Conservation (phyloP, 2,329 filamentous ascomycete species). For the Claviceps sorghi region DNA sequence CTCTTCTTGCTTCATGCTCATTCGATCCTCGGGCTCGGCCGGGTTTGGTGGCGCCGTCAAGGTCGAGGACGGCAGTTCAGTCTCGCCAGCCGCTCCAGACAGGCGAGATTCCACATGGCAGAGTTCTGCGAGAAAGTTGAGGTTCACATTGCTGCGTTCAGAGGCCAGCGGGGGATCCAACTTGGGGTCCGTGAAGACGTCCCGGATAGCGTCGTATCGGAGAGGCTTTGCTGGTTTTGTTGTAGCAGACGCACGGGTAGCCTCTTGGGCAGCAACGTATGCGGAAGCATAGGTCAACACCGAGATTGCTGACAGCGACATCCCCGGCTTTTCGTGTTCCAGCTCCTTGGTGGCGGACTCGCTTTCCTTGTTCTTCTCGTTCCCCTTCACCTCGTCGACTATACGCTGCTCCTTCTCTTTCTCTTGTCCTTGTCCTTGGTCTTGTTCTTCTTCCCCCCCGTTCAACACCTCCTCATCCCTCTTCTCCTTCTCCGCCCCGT, state of each 20-base stretch:
- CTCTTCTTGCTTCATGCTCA: constrained; percentile 13
- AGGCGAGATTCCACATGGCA: constrained; percentile 18
- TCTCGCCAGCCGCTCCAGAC: constrained; percentile 9
- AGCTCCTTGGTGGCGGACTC: constrained; percentile 4
- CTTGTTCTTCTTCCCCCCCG: neutral
- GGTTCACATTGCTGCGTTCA: constrained; percentile 13
- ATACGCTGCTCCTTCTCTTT: neutral
- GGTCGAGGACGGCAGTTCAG: neutral
- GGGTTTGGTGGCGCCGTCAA: neutral
- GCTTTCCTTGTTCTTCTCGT: constrained; percentile 7
- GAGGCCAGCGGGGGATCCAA: constrained; percentile 14
- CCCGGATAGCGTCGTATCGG: constrained; percentile 25
- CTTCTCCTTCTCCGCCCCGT: too few species aligned
- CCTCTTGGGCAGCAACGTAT: constrained; percentile 16
- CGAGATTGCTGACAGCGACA: constrained; percentile 17
- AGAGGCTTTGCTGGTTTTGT: constrained; percentile 16
- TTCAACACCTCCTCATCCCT: neutral
- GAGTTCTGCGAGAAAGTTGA: constrained; percentile 21
- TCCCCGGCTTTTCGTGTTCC: constrained; percentile 11
- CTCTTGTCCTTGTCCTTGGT: neutral
- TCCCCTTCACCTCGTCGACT: neutral
- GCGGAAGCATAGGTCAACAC: constrained; percentile 18
- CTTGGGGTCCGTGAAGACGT: constrained; percentile 25
- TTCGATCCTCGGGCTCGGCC: constrained; percentile 7
- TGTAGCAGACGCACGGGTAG: constrained; percentile 12